phyloP scores from a whole-genome alignment of 2,329 filamentous ascomycete species.

The Aspergillus versicolor region DNA sequence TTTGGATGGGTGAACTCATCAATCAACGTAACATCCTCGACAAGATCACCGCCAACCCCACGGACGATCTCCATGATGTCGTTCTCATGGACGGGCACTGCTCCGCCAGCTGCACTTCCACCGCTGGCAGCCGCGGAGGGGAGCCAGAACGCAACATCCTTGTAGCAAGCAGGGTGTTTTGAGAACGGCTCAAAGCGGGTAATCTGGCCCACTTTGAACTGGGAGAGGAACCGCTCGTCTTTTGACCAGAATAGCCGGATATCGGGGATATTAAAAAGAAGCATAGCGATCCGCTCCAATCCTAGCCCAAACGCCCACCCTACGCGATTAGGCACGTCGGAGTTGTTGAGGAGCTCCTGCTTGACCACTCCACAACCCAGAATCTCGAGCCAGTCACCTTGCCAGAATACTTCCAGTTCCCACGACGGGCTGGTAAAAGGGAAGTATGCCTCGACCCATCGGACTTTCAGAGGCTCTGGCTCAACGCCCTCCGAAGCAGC shows the following conservation, averaged over 20 bases:
- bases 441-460: conserved; percentile 97
- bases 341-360: conserved; percentile 76
- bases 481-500: conserved; percentile 55
- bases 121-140: conserved; percentile 41
- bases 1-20: conserved; percentile 89
- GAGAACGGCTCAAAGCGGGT: conserved; percentile 81
- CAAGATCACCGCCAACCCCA: conserved; percentile 74
- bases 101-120: conserved; percentile 39
- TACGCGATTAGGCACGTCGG: conserved; percentile 70
- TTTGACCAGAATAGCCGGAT: conserved; percentile 95
- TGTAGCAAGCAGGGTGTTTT: conserved; percentile 83
- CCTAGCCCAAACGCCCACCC: conserved; percentile 97
- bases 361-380: conserved; percentile 89
- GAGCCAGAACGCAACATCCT: conserved; percentile 95
- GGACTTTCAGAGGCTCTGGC: conserved; percentile 75
- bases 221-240: conserved; percentile 79
- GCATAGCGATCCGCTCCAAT: conserved; percentile 93
- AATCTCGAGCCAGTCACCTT: conserved; percentile 92
- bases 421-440: conserved; percentile 94
- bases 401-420: conserved; percentile 95
- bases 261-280: conserved; percentile 92
- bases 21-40: conserved; percentile 81
- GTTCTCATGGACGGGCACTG: conserved; percentile 76
- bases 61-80: conserved; percentile 96
- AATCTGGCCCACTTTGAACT: conserved; percentile 64